A percentile compares a stretch with the other conserved stretches of the same genome.
phyloP scores from a whole-genome alignment of 73 alveolate genomes.

The Blepharisma japonicum region DNA sequence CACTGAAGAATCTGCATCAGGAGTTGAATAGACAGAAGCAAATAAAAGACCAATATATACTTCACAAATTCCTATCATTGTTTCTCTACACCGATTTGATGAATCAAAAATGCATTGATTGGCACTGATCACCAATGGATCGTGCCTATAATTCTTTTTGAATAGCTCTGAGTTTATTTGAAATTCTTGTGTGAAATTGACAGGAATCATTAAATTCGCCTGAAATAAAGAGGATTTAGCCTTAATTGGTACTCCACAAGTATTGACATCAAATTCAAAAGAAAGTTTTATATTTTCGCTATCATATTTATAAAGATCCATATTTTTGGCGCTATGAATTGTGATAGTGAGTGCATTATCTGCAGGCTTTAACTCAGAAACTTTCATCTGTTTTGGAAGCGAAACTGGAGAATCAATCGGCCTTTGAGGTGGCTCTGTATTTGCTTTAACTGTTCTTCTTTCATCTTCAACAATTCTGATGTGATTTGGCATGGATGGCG shows the following conservation, averaged over 20 bases:
- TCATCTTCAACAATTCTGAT: too few species aligned
- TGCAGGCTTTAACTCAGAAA: not conserved
- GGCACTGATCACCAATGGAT: not conserved
- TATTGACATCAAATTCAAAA: not conserved
- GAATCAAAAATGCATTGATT: not conserved
- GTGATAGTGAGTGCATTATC: not conserved
- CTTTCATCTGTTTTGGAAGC: not conserved
- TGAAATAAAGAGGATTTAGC: not conserved
- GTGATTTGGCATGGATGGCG: too few species aligned
- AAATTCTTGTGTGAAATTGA: constrained; percentile 8
- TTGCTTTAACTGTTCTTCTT: too few species aligned
- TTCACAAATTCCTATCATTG: constrained; percentile 16
- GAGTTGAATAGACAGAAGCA: not conserved
- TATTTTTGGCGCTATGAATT: not conserved
- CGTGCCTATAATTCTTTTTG: constrained; percentile 11
- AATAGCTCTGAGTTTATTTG: not conserved
- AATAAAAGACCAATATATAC: constrained; percentile 7
- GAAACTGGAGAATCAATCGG: not conserved
- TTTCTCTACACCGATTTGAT: constrained; percentile 1
- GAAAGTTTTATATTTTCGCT: not conserved
- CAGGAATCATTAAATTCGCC: not conserved
- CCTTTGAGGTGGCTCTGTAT: too few species aligned
- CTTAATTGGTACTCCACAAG: too few species aligned
- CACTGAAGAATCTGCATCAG: not conserved
- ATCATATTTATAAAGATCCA: not conserved